Evolutionary conservation across 2,329 filamentous ascomycete genomes (phyloP), one percentile per base, ranked within the genome.

Genomic region (Rhytidhysteron rufulum): DNA sequence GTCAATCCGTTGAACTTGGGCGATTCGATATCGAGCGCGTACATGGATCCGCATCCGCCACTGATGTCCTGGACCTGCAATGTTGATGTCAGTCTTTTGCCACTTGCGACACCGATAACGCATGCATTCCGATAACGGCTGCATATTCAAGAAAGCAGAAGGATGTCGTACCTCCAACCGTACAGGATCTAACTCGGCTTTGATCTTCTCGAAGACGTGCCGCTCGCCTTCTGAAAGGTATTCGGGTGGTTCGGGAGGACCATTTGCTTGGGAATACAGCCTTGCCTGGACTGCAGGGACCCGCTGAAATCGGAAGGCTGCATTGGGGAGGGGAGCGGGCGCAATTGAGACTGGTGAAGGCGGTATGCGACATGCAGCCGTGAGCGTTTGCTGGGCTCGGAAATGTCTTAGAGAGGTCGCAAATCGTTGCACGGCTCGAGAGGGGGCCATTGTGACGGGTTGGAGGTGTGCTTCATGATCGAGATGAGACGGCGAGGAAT

Each of bases 21-120:
- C 6, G 84, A 86, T 34, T 81, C 77, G 49, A 93, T 82, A 55
- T 90, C 83, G 50, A 94, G 84, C 41, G 82, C 84, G 68, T 93
- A 93, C 88, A 93, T 93, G 58, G 82, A 86, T 8, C 87, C 87
- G 67, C 87, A 94, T 21, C 87, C 87, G 43, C 88, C 87, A 18
- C 83, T 88, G 37, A 93, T 80, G 67, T 94, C 87, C 62, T 85
- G 83, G 8, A 93, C 85, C 63, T 81, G 65, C 9, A n/a, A 29
- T 20, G 8, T n/a, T 29, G 10, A 31, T 16, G 18, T 34, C 29
- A 29, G 31, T 22, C 13, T n/a, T 24, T 13, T n/a, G 22, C 35
- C 13, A 13, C 9, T 6, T 15, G 9, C 10, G 35, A 18, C 19
- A 19, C 27, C 10, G 20, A 6, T 9, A n/a, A 29, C 31, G 16